A percentile compares a stretch with the other conserved stretches of the same genome.
phyloP scores from a whole-genome alignment of 2,329 filamentous ascomycete genomes.

The Cladophialophora carrionii region DNA sequence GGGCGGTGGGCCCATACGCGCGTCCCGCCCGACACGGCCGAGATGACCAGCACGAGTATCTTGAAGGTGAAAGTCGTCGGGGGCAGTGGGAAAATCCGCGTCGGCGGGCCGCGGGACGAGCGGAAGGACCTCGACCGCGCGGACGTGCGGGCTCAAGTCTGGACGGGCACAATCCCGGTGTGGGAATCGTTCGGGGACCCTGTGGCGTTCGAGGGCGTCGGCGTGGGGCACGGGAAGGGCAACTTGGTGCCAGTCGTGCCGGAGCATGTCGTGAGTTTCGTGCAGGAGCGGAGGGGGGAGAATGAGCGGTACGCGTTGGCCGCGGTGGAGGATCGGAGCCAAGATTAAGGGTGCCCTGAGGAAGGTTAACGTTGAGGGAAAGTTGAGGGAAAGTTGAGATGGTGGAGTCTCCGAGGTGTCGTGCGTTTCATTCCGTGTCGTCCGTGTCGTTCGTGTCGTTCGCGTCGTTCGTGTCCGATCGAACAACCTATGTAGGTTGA shows the following conservation, averaged over 20 bases:
- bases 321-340: conserved; percentile 24
- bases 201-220: conserved; percentile 46
- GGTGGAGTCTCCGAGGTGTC: neutral
- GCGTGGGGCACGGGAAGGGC: conserved; percentile 47
- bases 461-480: no score
- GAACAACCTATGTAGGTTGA: no score
- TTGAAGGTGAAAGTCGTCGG: conserved; percentile 68
- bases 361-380: neutral
- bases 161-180: conserved; percentile 66
- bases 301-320: conserved; percentile 50
- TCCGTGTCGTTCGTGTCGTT: no score
- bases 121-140: conserved; percentile 56
- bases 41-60: conserved; percentile 74
- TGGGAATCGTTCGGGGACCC: conserved; percentile 67
- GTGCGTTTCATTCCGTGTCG: neutral
- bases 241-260: conserved; percentile 65
- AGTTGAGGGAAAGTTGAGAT: neutral
- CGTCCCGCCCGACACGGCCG: conserved; percentile 69
- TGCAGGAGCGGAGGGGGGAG: conserved; percentile 52
- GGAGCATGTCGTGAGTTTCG: conserved; percentile 62
- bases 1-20: conserved; percentile 71
- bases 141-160: conserved; percentile 56
- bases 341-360: conserved; percentile 25
- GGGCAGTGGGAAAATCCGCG: conserved; percentile 74
- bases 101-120: conserved; percentile 65